phyloP scores from a whole-genome alignment of 1,284 basidiomycete species.

The Vanrija sp. region DNA sequence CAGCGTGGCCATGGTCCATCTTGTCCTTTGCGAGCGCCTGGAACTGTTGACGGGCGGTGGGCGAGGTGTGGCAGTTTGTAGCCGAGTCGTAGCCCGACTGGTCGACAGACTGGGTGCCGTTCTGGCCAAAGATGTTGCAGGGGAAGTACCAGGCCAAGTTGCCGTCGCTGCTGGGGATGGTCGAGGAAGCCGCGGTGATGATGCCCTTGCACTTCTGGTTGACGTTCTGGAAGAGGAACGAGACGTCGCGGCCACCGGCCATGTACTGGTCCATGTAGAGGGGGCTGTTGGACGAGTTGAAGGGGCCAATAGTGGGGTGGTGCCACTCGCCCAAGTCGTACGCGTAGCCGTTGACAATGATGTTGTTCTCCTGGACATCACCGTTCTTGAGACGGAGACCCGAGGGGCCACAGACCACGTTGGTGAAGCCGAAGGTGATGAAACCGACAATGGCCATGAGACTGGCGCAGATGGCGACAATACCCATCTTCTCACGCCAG shows the following conservation, averaged over 20 bases:
- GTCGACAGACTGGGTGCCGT: slow-evolving; percentile 63
- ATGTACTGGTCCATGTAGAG: slow-evolving; percentile 72
- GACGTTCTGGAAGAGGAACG: slow-evolving; percentile 89
- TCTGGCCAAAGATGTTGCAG: slow-evolving; percentile 81
- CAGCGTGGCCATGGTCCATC: slow-evolving; percentile 53
- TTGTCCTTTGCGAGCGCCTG: neutral
- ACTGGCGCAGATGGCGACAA: slow-evolving; percentile 70
- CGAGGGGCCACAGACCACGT: slow-evolving; percentile 83
- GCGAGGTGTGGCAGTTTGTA: slow-evolving; percentile 69
- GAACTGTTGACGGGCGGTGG: slow-evolving; percentile 57
- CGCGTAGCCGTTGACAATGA: slow-evolving; percentile 88
- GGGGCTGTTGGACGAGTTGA: slow-evolving; percentile 77
- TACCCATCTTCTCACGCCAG: slow-evolving; percentile 95
- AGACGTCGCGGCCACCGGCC: slow-evolving; percentile 79
- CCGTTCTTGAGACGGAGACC: slow-evolving; percentile 72
- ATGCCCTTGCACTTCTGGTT: slow-evolving; percentile 74
- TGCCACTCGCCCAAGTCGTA: slow-evolving; percentile 85
- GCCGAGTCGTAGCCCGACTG: slow-evolving; percentile 61
- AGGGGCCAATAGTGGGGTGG: slow-evolving; percentile 64
- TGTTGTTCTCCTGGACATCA: slow-evolving; percentile 69
- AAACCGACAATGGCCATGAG: slow-evolving; percentile 95
- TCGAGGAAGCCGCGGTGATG: slow-evolving; percentile 67
- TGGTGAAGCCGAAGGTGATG: slow-evolving; percentile 98
- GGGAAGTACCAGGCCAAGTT: slow-evolving; percentile 80
- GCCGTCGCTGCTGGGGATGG: slow-evolving; percentile 53